Base-by-base conservation (phyloP, 1,139 yeast genomes). In the Yamadazyma sp. region DNA sequence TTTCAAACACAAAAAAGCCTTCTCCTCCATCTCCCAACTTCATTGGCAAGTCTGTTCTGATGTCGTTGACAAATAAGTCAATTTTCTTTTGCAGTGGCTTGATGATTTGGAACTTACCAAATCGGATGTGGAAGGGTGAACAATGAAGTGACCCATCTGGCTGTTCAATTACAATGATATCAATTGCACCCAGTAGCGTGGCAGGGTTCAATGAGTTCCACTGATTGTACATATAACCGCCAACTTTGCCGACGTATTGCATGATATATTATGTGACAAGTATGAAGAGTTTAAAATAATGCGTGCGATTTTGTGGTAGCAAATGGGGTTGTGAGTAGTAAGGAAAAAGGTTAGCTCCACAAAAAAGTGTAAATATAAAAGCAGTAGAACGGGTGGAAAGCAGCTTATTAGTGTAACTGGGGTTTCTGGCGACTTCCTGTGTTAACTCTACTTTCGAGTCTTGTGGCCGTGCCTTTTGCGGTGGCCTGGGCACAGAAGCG, bases 191-290 rank as follows among this genome's bases (percentile, higher is more conserved):
- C 24, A 95, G 84, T 20, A 92, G 72, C 1, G 98, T 92, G 2
- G 97, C 90, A 1, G 98, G 98, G 54, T 92, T 92, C 52, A 92
- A 80, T 25, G 97, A 88, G 52, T 89, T 89, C 97, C 97, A 92
- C 39, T 96, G 94, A 62, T 89, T 90, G 45, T 96, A 88, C 15
- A 92, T 95, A 34, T 94, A 85, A 31, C 88, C 97, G 40, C 95
- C 85, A 11, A 96, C 97, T 59, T 95, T 76, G 14, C 96, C 97
- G 46, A 90, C 95, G 82, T 89, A 90, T 62, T 90, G 97, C 98
- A 90, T 90, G 29, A 23, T 39, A 12, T n/a, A 12, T 6, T n/a
- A 12, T 6, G 28, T 12, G 6, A 6, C 12, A 15, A 12, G 8
- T 10, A 23, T 9, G 28, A 25, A 25, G 6, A 4, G 28, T 25